Evolutionary conservation across 192 early-diverging fungal genomes (phyloP), one percentile per base, ranked within the genome.

Genomic region (Backusella sp.): DNA sequence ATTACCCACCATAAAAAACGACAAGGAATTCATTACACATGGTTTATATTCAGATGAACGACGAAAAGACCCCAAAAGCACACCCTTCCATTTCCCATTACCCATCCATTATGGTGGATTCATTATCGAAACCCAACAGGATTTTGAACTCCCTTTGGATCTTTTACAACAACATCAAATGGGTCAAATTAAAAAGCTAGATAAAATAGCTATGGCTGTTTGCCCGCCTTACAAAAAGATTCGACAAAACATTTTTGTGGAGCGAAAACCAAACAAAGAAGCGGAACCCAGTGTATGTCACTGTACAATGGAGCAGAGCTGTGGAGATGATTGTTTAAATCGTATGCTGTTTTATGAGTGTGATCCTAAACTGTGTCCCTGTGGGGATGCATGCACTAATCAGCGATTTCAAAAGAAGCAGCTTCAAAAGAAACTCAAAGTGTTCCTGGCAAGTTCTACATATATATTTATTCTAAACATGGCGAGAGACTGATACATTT

Each of bases 261-360:
- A 93, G 70, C 81, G 94, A 32, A 92, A 90, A 69, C 90, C 92
- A 3, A 79, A 85, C 3, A 86, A 83, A 69, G 72, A 78, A 2
- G 81, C 78, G 17, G 81, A 87, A 6, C 77, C 76, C 0, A 80
- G 89, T 56, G 77, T 92, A 1, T 94, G 93, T 70, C 81, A 86
- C 37, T 94, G 93, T 75, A 82, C 53, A 17, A 72, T 80, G 42
- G 21, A 34, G 14, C 74, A 80, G 44, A 91, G 87, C 11, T 96
- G 94, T 73, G 83, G 84, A 1, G 88, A 91, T 17, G 88, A 90
- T 66, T 96, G 94, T 73, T 84, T 92, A 30, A 96, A 95, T 69
- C 78, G 82, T 36, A 85, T 88, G 75, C 91, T 91, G 86, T 93
- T 88, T 78, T 92, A 94, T 70, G 95, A 96, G 77, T 95, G 93